Base-by-base conservation (phyloP, 495 filamentous ascomycete genomes). In the Friedmanniomyces simplex region DNA sequence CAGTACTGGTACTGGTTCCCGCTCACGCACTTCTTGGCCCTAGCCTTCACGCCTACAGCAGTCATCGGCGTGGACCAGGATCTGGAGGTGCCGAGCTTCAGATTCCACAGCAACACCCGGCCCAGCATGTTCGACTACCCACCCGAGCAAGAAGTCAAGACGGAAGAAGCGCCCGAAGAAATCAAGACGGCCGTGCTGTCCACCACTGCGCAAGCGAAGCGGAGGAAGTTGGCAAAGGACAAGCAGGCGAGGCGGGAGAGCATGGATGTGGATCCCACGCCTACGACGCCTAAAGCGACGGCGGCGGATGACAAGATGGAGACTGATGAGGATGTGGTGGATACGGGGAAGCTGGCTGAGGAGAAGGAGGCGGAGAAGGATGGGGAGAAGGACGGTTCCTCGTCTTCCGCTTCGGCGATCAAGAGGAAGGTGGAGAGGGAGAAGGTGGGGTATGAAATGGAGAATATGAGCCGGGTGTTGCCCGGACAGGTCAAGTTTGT, bases 1-100 rank as follows among this genome's bases (percentile, higher is more conserved):
- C 94, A 99, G 70, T 99, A 99, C 74, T 99, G 94, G 94, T 99
- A 99, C 74, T 99, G 94, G 94, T 99, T 99, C 82, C 94, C 94
- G 48, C 82, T 96, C 63, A 95, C 93, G 24, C 94, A 97, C 71
- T 99, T 99, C 82, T 72, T 99, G 21, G 91, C 90, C 0, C 77
- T 97, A 59, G 89, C 86, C 67, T 96, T 97, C 68, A 85, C 86
- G 8, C 94, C 94, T 0, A 97, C 94, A 10, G 86, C 91, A 1
- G 87, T 99, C 65, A 95, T 96, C 56, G 91, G 85, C 48, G 82
- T 99, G 21, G 90, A 97, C 69, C 83, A 91, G 67, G 87, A 95
- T 65, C 79, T 99, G 2, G 89, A 96, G 60, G 85, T 96, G 37
- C 91, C 94, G n/a, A 83, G 80, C 68, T 91, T 97, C 84, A 95